Base-by-base conservation (phyloP, 192 early-diverging fungal genomes). In the Gamsiella multidivaricata region DNA sequence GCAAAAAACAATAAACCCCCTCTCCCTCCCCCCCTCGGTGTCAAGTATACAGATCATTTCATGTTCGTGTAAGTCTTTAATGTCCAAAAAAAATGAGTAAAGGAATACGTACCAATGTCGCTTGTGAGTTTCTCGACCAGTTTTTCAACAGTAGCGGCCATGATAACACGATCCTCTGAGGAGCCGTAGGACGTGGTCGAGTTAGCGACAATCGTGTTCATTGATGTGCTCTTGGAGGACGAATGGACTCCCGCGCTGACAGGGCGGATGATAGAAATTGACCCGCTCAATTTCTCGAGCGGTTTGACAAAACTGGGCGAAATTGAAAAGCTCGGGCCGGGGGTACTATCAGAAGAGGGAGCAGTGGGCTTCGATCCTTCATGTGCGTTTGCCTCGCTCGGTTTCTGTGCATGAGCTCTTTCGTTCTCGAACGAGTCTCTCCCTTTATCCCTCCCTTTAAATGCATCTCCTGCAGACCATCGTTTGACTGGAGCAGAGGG, bases 121-220 rank as follows among this genome's bases (percentile, higher is more conserved):
- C 67, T 84, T 26, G 87, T 88, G 15, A 88, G 66, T 69, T 85
- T 87, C 25, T 84, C 82, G 2, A 88, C 72, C 17, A 88, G 39
- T 32, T 87, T 87, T 50, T 88, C 87, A 14, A 87, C 67, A 9
- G 86, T 82, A n/a, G 87, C 87, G 42, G 87, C 87, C 80, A 84
- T 84, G 36, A 84, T 79, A 17, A 81, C 54, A 10, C 65, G 72
- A 5, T 61, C 53, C 32, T 56, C 59, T 11, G 47, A 37, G n/a
- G 31, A 11, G 17, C 23, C 15, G 3, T 33, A 42, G 17, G 52
- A 32, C 15, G 20, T 23, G 5, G n/a, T n/a, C n/a, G n/a, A n/a
- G n/a, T n/a, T n/a, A n/a, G 58, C 11, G 14, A 32, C 7, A 25
- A n/a, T 53, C 8, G 28, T 5, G 3, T 41, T 56, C 2, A 33